phyloP scores from a whole-genome alignment of 495 filamentous ascomycete genomes.

The Jackrogersella multiformis region DNA sequence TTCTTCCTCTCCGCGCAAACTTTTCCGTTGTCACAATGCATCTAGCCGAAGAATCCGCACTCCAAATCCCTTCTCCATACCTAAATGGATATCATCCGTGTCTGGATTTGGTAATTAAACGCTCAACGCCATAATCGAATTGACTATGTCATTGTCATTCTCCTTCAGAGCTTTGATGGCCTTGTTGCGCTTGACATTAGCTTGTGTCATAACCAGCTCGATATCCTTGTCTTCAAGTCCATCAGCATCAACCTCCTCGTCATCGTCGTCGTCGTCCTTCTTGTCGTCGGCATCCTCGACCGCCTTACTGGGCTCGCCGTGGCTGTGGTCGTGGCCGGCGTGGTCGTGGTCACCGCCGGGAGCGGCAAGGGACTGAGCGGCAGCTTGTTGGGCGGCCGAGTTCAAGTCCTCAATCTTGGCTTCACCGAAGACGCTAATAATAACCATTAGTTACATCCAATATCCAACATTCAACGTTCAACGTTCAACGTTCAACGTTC shows the following conservation, averaged over 20 bases:
- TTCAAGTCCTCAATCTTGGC: conserved; percentile 99
- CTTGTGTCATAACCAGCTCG: conserved; percentile 98
- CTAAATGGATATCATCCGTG: conserved; percentile 1
- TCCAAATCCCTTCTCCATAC: conserved; percentile 1
- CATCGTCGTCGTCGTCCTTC: conserved; percentile 88
- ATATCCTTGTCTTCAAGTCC: conserved; percentile 99
- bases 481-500: no score
- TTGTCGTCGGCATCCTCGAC: conserved; percentile 73
- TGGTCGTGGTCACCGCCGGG: conserved; percentile 58
- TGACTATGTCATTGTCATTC: conserved; percentile 99
- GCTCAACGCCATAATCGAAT: conserved; percentile 99
- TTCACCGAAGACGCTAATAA: conserved; percentile 95
- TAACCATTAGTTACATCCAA: conserved; percentile 10
- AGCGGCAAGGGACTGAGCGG: conserved; percentile 68
- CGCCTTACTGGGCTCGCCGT: conserved; percentile 77
- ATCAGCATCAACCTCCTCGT: conserved; percentile 90
- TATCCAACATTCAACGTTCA: no score
- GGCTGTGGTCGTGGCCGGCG: conserved; percentile 71
- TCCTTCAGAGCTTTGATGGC: conserved; percentile 98
- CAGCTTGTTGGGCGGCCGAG: conserved; percentile 93
- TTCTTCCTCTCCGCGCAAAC: conserved; percentile 18
- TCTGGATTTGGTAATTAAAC: conserved; percentile 65
- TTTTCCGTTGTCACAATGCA: conserved; percentile 41
- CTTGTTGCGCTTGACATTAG: conserved; percentile 95
- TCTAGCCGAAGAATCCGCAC: conserved; percentile 11